Conservation (phyloP, 768 basidiomycete genomes). For the Naganishia randhawae region DNA sequence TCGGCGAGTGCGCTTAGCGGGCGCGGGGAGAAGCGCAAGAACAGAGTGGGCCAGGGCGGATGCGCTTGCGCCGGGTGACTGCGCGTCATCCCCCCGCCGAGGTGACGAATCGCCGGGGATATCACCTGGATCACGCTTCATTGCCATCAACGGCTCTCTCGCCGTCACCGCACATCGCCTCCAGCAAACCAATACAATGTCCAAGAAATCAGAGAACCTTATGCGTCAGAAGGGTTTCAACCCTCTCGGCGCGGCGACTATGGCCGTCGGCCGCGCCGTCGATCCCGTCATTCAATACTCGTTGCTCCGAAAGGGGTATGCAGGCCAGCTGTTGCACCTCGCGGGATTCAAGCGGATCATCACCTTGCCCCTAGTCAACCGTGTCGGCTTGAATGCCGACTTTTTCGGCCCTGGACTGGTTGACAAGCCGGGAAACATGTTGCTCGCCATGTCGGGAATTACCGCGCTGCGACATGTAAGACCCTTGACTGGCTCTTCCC, state of each 20-base stretch:
- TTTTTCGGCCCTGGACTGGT: constrained; percentile 31
- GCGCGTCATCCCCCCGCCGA: background rate
- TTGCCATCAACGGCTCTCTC: background rate
- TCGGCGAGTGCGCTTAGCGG: background rate
- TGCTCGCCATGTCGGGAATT: constrained; percentile 32
- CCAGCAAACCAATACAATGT: background rate
- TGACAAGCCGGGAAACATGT: constrained; percentile 33
- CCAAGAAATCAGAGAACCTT: background rate
- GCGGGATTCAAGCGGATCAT: constrained; percentile 29
- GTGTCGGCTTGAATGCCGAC: constrained; percentile 19
- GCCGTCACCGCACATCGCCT: background rate
- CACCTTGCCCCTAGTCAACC: constrained; percentile 28
- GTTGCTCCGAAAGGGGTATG: constrained; percentile 34
- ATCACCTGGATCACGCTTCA: background rate
- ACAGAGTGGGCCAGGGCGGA: background rate
- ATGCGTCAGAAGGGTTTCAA: constrained; percentile 18
- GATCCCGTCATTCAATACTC: constrained; percentile 32
- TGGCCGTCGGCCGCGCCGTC: constrained; percentile 29
- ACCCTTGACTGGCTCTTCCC: background rate
- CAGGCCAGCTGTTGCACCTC: constrained; percentile 27
- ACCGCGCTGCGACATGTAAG: constrained; percentile 34
- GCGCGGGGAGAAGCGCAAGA: background rate
- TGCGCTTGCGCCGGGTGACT: background rate
- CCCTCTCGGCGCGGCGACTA: constrained; percentile 10
- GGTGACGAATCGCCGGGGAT: background rate